These are phyloP conservation scores for Fraxinus albicans DNA, from an alignment of 305 asterid genomes.

Conservation along the genomic window DNA sequence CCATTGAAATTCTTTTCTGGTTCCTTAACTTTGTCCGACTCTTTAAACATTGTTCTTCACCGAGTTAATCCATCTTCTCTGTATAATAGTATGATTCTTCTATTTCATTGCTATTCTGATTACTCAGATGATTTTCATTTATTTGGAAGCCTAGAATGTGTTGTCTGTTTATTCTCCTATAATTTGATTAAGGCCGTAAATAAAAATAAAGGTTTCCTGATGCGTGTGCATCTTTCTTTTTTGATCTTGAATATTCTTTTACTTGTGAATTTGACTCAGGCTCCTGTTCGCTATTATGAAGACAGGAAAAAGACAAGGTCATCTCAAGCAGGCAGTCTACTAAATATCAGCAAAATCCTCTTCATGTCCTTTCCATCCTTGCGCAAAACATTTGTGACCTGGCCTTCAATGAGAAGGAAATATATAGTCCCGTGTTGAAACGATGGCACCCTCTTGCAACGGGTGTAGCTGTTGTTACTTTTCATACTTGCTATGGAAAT, in stretches of 20 bases:
- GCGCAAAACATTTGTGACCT: constrained; percentile 70
- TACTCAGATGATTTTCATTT: not conserved
- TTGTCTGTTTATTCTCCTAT: not conserved
- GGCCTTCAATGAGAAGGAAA: constrained; percentile 86
- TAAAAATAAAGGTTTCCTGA: not conserved
- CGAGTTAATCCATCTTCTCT: not conserved
- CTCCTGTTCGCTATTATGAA: constrained; percentile 48
- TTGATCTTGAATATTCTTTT: not conserved
- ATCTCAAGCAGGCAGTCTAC: constrained; percentile 63
- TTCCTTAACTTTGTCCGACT: not conserved
- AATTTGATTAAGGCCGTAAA: not conserved
- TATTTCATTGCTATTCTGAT: not conserved
- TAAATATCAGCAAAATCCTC: constrained; percentile 61
- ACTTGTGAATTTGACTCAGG: constrained; percentile 28
- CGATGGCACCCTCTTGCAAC: constrained; percentile 85
- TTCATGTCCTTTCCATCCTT: constrained; percentile 72
- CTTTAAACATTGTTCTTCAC: constrained; percentile 6
- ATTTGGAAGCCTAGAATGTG: constrained; percentile 4
- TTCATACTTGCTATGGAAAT: constrained; percentile 71
- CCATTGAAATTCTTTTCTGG: not conserved
- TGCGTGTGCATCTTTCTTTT: not conserved
- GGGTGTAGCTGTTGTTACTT: constrained; percentile 84
- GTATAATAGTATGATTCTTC: not conserved
- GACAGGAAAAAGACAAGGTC: constrained; percentile 86
- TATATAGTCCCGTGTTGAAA: constrained; percentile 76